A percentile compares a stretch with the other conserved stretches of the same genome.
phyloP scores from a whole-genome alignment of 768 basidiomycete genomes.

The Tulasnella sp. region DNA sequence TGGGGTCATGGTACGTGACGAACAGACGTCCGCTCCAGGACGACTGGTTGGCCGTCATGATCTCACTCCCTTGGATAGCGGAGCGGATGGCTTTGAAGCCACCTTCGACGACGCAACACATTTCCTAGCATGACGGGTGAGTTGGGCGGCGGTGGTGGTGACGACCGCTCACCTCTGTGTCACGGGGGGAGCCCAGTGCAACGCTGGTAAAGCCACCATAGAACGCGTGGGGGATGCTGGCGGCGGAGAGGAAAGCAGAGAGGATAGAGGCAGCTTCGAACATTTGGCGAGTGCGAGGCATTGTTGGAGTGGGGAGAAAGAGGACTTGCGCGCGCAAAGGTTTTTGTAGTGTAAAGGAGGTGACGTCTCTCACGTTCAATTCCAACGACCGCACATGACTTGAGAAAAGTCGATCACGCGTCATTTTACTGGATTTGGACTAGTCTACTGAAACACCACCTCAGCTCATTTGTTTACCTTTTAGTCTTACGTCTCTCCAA shows the following conservation, averaged over 20 bases:
- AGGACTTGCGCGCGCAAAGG: no score
- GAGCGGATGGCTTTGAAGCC: conserved; percentile 75
- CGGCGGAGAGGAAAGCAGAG: conserved; percentile 45
- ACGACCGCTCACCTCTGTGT: conserved; percentile 44
- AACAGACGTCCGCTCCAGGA: conserved; percentile 82
- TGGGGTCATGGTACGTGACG: conserved; percentile 58
- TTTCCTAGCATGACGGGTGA: conserved; percentile 43
- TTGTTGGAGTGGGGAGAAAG: no score
- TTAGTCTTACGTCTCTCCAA: no score
- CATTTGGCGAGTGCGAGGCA: conserved; percentile 63
- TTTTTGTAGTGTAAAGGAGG: conserved; percentile 29
- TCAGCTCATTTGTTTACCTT: no score
- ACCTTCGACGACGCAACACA: conserved; percentile 72
- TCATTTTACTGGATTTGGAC: no score
- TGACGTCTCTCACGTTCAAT: conserved; percentile 20
- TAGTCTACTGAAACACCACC: no score
- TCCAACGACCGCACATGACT: conserved; percentile 34
- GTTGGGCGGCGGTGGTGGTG: background rate
- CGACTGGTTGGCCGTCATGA: conserved; percentile 55
- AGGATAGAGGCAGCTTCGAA: conserved; percentile 67
- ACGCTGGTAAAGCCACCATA: conserved; percentile 64
- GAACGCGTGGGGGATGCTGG: conserved; percentile 65
- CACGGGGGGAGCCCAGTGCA: conserved; percentile 49
- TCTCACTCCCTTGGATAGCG: conserved; percentile 49
- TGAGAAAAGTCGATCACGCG: no score